These are phyloP conservation scores for Cubamyces sp. DNA, from an alignment of 768 basidiomycete species.

Conservation along the genomic window DNA sequence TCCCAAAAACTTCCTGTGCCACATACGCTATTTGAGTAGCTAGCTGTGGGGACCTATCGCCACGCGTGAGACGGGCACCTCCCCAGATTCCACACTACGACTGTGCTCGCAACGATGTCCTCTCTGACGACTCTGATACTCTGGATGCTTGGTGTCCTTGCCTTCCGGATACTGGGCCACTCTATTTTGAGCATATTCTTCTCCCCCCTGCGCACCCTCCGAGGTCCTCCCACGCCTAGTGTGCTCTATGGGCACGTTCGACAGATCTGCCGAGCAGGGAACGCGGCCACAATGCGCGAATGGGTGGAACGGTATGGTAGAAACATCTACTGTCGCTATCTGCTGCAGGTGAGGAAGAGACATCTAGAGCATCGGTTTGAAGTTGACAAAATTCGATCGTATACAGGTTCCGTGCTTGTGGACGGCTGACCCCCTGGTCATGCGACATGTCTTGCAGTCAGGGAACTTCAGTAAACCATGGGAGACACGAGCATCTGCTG, in stretches of 20 bases:
- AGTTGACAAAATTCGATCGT: no score
- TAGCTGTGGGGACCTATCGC: no score
- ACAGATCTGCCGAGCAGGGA: slow-evolving; percentile 7
- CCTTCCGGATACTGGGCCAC: neutral
- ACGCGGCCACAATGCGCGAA: neutral
- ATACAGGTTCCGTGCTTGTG: slow-evolving; percentile 6
- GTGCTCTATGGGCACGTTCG: slow-evolving; percentile 6
- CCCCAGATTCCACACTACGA: neutral
- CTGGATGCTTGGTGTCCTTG: neutral
- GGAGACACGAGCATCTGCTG: slow-evolving; percentile 6
- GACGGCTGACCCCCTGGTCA: slow-evolving; percentile 3
- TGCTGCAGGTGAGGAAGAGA: slow-evolving; percentile 9
- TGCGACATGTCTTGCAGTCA: slow-evolving; percentile 9
- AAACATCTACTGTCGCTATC: slow-evolving; percentile 1
- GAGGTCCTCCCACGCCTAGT: slow-evolving; percentile 2
- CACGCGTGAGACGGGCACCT: neutral
- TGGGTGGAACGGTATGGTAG: neutral
- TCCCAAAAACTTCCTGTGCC: no score
- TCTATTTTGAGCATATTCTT: neutral
- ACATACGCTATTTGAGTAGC: no score
- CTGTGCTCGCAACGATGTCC: neutral
- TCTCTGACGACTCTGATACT: neutral
- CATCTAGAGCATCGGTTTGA: no score
- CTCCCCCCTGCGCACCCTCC: slow-evolving; percentile 1
- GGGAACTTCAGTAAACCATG: slow-evolving; percentile 12